These are phyloP conservation scores for Sanghuangporus weigelae DNA, from an alignment of 1,284 basidiomycete genomes.

Conservation along the genomic window DNA sequence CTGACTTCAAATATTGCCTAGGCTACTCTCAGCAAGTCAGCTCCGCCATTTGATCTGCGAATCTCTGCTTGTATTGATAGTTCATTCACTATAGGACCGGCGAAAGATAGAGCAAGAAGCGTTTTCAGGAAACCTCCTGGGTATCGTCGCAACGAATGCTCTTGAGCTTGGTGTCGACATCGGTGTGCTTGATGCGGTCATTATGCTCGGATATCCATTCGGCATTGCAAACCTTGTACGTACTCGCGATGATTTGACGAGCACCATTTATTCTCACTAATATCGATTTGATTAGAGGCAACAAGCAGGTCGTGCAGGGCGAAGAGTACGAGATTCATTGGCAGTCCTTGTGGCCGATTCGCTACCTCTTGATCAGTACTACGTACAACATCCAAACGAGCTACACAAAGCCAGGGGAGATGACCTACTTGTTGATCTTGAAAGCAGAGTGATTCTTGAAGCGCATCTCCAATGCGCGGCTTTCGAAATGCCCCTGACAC, in stretches of 20 bases:
- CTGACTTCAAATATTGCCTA: conserved; percentile 18
- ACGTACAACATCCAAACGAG: conserved; percentile 65
- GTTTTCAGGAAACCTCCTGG: conserved; percentile 76
- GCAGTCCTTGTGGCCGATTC: conserved; percentile 72
- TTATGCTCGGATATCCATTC: conserved; percentile 85
- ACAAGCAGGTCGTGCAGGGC: conserved; percentile 86
- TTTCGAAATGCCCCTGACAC: conserved; percentile 76
- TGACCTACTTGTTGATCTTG: conserved; percentile 68
- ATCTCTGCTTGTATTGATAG: conserved; percentile 25
- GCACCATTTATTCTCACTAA: neutral
- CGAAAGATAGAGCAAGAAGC: conserved; percentile 83
- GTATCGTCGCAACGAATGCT: conserved; percentile 89
- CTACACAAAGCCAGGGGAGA: conserved; percentile 60
- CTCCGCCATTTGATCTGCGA: neutral
- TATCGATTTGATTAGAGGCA: conserved; percentile 49
- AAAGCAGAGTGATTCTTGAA: conserved; percentile 75
- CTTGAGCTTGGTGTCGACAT: conserved; percentile 92
- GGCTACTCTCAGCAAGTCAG: conserved; percentile 54
- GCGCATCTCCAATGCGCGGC: conserved; percentile 87
- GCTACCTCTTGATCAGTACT: conserved; percentile 76
- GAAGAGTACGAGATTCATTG: conserved; percentile 79
- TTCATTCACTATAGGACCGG: conserved; percentile 55
- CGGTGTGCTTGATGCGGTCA: conserved; percentile 81
- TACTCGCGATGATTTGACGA: conserved; percentile 15
- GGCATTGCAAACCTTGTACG: conserved; percentile 73